A percentile compares a stretch with the other conserved stretches of the same genome.
Conservation (phyloP, 1,139 yeast genomes). For the Geotrichum europaeum region DNA sequence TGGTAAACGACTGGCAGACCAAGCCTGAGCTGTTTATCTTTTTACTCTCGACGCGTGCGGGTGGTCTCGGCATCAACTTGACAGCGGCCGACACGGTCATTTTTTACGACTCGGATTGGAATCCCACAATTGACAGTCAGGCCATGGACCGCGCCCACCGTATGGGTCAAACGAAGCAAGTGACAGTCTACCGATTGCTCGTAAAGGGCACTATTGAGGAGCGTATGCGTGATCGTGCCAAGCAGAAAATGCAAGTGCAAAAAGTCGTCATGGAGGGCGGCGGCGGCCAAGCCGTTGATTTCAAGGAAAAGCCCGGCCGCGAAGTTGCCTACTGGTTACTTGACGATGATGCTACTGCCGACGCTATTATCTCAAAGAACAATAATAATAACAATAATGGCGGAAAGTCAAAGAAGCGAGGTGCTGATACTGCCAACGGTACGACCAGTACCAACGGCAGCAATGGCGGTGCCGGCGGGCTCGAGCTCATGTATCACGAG, state of each 20-base stretch:
- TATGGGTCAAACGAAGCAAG: conserved; percentile 95
- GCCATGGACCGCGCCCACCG: conserved; percentile 99
- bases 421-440: conserved; percentile 18
- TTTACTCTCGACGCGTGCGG: conserved; percentile 94
- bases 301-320: conserved; percentile 39
- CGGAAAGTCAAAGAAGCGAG: conserved; percentile 17
- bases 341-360: conserved; percentile 57
- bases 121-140: conserved; percentile 97
- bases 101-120: conserved; percentile 98
- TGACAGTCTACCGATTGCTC: conserved; percentile 86
- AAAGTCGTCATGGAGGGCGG: conserved; percentile 98
- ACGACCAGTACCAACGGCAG: conserved; percentile 1
- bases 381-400: conserved; percentile 8
- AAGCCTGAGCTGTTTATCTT: conserved; percentile 91
- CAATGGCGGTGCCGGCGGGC: conserved; percentile 13
- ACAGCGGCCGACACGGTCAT: conserved; percentile 98
- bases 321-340: conserved; percentile 74
- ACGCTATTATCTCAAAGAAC: conserved; percentile 30
- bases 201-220: conserved; percentile 95
- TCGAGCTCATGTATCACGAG: conserved; percentile 56
- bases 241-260: conserved; percentile 97
- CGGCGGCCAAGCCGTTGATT: conserved; percentile 29
- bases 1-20: conserved; percentile 98
- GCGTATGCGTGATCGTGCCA: conserved; percentile 97
- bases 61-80: conserved; percentile 94